Base-by-base conservation (phyloP, 139 green algal genomes). In the Tetradesmus obliquus region DNA sequence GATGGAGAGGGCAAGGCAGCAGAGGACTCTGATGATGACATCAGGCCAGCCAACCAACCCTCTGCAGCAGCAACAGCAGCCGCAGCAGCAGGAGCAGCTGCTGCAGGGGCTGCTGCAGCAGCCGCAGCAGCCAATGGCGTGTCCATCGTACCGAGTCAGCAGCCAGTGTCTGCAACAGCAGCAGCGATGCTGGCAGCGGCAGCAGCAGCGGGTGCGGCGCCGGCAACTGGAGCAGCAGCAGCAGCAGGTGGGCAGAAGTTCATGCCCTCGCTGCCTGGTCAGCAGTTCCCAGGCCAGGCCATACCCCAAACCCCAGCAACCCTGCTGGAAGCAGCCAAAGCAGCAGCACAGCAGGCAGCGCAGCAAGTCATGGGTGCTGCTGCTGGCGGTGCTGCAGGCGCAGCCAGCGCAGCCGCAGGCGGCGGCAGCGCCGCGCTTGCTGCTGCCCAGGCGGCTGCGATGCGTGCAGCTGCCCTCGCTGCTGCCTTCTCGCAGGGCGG, bases 1-100 rank as follows among this genome's bases (percentile, higher is more conserved):
- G 91, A 92, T 8, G 62, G 20, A 10, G 32, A 66, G 5, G 82
- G 2, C 62, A 85, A 89, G 22, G 57, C 55, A 15, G 89, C 58
- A 24, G 89, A 84, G 4, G 89, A 79, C 20, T 80, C 82, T 1
- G 93, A 95, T 8, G 88, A 91, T n/a, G 93, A 94, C 55, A 94
- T 96, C 51, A 79, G 93, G n/a, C 85, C 90, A 8, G 17, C 54
- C 24, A 72, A 22, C 24, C 62, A 69, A 55, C 84, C 66, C 53
- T 13, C 79, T 7, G 58, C 85, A 20, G 66, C 69, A 82, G 74
- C 53, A 88, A 15, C 90, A 32, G 66, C 10, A 72, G 74, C 53
- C 86, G 32, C 90, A 32, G 66, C 10, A 55, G 45, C 58, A n/a
- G 86, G 86, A n/a, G 55, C 76, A 58, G 90, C 79, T 0, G 74